Percentiles rank a stretch among this genome's conserved stretches.
phyloP scores from a whole-genome alignment of 331 rosid species.

The Malus hybrid region DNA sequence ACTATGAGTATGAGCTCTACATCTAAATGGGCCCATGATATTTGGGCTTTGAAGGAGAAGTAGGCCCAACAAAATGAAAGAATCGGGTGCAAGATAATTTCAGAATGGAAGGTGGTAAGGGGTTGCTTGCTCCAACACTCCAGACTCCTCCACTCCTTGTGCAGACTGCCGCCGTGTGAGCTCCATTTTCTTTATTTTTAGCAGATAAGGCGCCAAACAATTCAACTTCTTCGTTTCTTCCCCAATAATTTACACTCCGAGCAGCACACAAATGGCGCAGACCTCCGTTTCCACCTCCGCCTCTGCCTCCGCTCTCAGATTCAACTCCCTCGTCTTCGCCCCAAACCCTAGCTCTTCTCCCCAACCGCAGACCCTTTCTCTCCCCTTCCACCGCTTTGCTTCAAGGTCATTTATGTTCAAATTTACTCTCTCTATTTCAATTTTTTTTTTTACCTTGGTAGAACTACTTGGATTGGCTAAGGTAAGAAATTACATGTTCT shows the following conservation, averaged over 20 bases:
- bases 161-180: conserved; percentile 5
- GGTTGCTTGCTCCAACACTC: not conserved
- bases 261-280: conserved; percentile 50
- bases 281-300: conserved; percentile 54
- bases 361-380: conserved; percentile 39
- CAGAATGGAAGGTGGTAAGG: not conserved
- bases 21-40: not conserved
- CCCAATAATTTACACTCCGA: not conserved
- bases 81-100: not conserved
- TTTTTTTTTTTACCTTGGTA: not conserved
- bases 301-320: conserved; percentile 64
- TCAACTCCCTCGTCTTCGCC: conserved; percentile 40
- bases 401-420: conserved; percentile 35
- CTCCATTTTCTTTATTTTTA: not conserved
- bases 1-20: not conserved
- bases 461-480: not conserved
- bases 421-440: not conserved
- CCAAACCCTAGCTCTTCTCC: conserved; percentile 39
- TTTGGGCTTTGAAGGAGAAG: not conserved
- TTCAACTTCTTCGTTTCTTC: not conserved
- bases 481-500: not conserved
- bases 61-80: not conserved
- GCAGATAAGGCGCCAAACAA: conserved; percentile 15
- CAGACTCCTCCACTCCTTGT: too few relatives aligned
- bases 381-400: conserved; percentile 26